Evolutionary conservation across 768 basidiomycete genomes (phyloP).

Genomic region (Albatrellus ellisii): DNA sequence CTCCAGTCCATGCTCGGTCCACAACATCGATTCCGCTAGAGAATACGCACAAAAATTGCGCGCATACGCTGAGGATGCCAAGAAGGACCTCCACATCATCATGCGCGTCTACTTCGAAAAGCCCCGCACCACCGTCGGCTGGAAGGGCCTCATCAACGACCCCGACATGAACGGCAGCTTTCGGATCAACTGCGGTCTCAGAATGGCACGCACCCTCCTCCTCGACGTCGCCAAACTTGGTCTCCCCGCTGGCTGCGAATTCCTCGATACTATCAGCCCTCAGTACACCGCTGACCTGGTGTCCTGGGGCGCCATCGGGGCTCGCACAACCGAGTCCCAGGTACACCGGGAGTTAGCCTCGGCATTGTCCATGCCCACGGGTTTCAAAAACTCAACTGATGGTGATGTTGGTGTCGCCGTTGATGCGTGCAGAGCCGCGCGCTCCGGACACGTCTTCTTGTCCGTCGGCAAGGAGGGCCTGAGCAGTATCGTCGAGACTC

Average conservation of each 20-base stretch:
- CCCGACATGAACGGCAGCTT: conserved; percentile 87
- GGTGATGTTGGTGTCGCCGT: conserved; percentile 85
- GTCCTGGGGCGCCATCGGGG: conserved; percentile 95
- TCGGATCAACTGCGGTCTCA: conserved; percentile 94
- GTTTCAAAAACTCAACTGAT: conserved; percentile 98
- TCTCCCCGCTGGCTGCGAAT: conserved; percentile 92
- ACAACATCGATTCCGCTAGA: conserved; percentile 74
- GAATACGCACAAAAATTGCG: conserved; percentile 77
- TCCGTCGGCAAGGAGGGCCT: conserved; percentile 95
- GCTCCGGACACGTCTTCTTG: conserved; percentile 87
- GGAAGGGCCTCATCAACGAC: conserved; percentile 98
- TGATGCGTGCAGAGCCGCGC: conserved; percentile 90
- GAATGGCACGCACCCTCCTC: conserved; percentile 75
- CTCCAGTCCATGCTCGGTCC: conserved; percentile 83
- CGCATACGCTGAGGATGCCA: conserved; percentile 66
- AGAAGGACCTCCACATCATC: conserved; percentile 82
- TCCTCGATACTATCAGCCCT: conserved; percentile 65
- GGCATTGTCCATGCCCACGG: conserved; percentile 88
- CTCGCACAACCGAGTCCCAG: conserved; percentile 85
- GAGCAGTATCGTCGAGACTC: conserved; percentile 90
- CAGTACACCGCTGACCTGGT: conserved; percentile 93
- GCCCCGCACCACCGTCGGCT: conserved; percentile 90
- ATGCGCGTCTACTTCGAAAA: conserved; percentile 99
- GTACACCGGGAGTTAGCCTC: conserved; percentile 84
- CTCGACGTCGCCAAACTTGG: conserved; percentile 86